A percentile compares a stretch with the other conserved stretches of the same genome.
Evolutionary conservation across 441 rosid species (phyloP).

Genomic region (Euphorbia schlechtendalii): DNA sequence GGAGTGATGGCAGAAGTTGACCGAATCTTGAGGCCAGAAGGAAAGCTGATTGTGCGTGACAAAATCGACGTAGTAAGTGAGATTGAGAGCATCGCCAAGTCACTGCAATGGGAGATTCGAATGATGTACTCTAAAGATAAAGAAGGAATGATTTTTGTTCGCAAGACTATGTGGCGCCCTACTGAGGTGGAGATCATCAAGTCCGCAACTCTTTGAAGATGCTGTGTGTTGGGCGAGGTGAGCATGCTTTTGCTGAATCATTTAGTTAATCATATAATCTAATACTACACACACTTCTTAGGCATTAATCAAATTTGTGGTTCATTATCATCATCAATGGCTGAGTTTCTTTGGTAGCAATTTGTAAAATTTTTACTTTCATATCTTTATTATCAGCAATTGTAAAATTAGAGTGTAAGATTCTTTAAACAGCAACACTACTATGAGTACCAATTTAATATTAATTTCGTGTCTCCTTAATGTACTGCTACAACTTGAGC

Average conservation of each 20-base stretch:
- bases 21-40: slow-evolving; percentile 77
- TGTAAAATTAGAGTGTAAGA: slow-evolving; percentile 11
- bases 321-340: neutral
- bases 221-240: slow-evolving; percentile 8
- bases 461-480: neutral
- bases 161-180: slow-evolving; percentile 81
- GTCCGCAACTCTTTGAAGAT: slow-evolving; percentile 48
- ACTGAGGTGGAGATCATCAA: slow-evolving; percentile 42
- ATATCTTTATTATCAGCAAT: neutral
- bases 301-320: neutral
- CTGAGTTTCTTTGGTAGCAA: neutral
- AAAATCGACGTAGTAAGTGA: slow-evolving; percentile 40
- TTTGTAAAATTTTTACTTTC: neutral
- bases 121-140: slow-evolving; percentile 65
- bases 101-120: slow-evolving; percentile 83
- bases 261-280: neutral
- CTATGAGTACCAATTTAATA: neutral
- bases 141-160: slow-evolving; percentile 73
- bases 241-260: neutral
- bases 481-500: neutral
- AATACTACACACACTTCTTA: neutral
- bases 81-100: slow-evolving; percentile 49
- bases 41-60: slow-evolving; percentile 73
- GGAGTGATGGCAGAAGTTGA: slow-evolving; percentile 80
- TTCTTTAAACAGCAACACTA: neutral